Evolutionary conservation across 2,329 filamentous ascomycete genomes (phyloP).

Genomic region (Huntiella omanensis): DNA sequence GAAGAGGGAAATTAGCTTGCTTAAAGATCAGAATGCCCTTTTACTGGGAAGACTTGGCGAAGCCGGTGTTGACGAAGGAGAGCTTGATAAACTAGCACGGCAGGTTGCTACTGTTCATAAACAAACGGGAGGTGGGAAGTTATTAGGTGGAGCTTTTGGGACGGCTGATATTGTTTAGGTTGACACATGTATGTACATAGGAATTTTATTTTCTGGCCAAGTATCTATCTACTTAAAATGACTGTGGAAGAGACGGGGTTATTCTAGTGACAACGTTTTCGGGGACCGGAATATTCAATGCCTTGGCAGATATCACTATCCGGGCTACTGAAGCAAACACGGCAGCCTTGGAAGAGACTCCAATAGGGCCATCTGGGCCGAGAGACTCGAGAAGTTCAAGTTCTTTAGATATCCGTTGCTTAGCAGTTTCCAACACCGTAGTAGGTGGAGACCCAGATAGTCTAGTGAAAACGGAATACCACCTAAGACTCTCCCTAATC

Average conservation of each 20-base stretch:
- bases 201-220: too few species aligned
- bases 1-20: conserved; percentile 31
- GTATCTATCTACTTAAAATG: too few species aligned
- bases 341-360: conserved; percentile 51
- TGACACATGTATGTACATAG: too few species aligned
- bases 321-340: conserved; percentile 41
- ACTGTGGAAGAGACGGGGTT: too few species aligned
- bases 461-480: conserved; percentile 34
- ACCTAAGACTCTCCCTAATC: conserved; percentile 52
- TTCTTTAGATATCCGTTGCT: neutral
- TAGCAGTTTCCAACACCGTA: conserved; percentile 11
- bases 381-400: conserved; percentile 14
- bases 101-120: neutral
- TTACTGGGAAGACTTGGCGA: conserved; percentile 35
- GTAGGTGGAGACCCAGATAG: conserved; percentile 13
- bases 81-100: conserved; percentile 1
- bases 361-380: conserved; percentile 52
- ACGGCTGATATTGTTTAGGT: too few species aligned
- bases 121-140: neutral
- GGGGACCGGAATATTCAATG: too few species aligned
- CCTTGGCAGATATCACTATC: too few species aligned
- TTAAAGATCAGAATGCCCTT: conserved; percentile 42
- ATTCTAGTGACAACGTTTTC: too few species aligned
- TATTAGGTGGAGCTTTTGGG: too few species aligned
- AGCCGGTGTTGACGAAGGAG: conserved; percentile 15